Evolutionary conservation across 768 basidiomycete genomes (phyloP), one percentile per base, ranked within the genome.

Genomic region (Mycena metata): DNA sequence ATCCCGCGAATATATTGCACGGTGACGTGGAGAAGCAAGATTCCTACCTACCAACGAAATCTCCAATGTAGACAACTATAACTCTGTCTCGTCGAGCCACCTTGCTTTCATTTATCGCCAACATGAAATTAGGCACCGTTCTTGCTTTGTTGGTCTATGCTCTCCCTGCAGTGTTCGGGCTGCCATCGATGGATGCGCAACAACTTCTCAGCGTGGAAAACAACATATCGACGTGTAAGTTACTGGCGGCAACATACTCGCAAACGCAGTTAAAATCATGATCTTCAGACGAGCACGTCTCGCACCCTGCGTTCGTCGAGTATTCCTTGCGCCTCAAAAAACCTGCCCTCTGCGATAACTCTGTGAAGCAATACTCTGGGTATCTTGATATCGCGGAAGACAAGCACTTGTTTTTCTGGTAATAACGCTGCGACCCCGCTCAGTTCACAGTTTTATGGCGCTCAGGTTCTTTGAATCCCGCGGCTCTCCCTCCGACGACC

Each of bases 351-450:
- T 96, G 95, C 72, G 95, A 97, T 71, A 76, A 90, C 0, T 79
- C 85, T 23, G 93, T 95, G 52, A 87, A 92, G 76, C 91, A 93
- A 74, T 88, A 91, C 69, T 92, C 91, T 36, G 94, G 94, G 42
- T 96, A 95, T 78, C 85, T 96, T 36, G 94, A 96, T 76, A 86
- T 94, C 60, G 87, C 88, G 0, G 86, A 92, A 15, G 88, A 89
- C 71, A 92, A 91, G 71, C 94, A 96, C 73, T 81, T 96, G 33
- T 96, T 96, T 85, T 95, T 94, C 83, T 96, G 94, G 94, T 91
- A 42, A 73, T 91, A 30, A 73, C 73, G 83, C 51, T 58, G 24
- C n/a, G 61, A 24, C 17, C n/a, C 6, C 52, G 36, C 13, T 13
- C 15, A 45, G 8, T 16, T 54, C 36, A 24, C 61, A 23, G 57